Evolutionary conservation across 306 rosid genomes (phyloP), one percentile per base, ranked within the genome.

Genomic region (Quercus alba): DNA sequence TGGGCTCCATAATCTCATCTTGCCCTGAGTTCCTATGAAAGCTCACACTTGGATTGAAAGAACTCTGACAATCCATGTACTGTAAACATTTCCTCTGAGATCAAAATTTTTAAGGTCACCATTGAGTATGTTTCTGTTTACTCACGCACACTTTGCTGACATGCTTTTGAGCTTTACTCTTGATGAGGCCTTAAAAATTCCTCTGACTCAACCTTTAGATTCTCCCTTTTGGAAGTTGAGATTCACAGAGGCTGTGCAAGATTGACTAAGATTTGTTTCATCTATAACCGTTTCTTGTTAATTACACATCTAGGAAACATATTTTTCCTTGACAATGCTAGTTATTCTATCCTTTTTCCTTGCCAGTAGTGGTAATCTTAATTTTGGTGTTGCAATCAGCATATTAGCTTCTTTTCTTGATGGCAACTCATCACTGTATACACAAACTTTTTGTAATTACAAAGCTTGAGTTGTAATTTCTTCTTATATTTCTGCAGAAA

Each of bases 401-500:
- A 55, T 64, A 51, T 19, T 10, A 35, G 70, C 26, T 33, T 35
- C 51, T 67, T 19, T 33, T 18, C 51, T n/a, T 67, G 17, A 19
- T 64, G 21, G n/a, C 28, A 55, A 63, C 78, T 20, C 69, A 59
- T 13, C 23, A 81, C 26, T 64, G 68, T 79, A 73, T 25, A 63
- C 70, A 30, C 58, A 26, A 80, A 79, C 64, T 21, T 73, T 78
- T 67, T 78, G 77, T 58, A 49, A 44, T 56, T 69, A 5, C 78
- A 73, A 52, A 15, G 80, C 74, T 70, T 49, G 62, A 26, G 67
- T 35, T 69, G 58, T 82, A 75, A 58, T 33, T 52, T 73, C 63
- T 72, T 72, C 61, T 76, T 82, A 77, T 70, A n/a, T 81, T 82
- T 82, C 77, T 71, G 85, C 93, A 88, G 90, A 96, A 84, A 86